Conservation (phyloP, 2,329 filamentous ascomycete species). For the Tothia fuscella region DNA sequence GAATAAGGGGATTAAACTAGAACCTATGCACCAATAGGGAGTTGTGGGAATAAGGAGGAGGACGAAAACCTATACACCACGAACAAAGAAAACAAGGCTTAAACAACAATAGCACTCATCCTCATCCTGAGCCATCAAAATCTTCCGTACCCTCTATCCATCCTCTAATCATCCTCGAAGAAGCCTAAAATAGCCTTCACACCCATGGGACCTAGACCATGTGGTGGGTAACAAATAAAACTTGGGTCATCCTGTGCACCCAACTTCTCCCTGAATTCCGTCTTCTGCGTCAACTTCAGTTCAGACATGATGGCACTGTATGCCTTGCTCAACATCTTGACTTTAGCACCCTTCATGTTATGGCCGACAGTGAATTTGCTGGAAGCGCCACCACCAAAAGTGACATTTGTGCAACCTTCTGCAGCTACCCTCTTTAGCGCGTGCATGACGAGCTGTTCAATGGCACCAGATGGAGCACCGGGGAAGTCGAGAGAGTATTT, state of each 20-base stretch:
- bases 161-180: conserved; percentile 56
- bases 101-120: too few species aligned
- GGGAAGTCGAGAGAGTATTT: conserved; percentile 97
- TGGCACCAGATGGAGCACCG: conserved; percentile 70
- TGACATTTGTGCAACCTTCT: conserved; percentile 54
- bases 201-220: conserved; percentile 71
- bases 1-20: too few species aligned
- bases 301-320: conserved; percentile 75
- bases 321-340: conserved; percentile 69
- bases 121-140: too few species aligned
- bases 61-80: too few species aligned
- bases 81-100: too few species aligned
- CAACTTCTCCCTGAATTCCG: conserved; percentile 82
- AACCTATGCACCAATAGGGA: too few species aligned
- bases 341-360: conserved; percentile 67
- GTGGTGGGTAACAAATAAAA: conserved; percentile 81
- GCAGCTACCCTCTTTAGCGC: conserved; percentile 51
- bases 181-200: conserved; percentile 81
- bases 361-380: conserved; percentile 64
- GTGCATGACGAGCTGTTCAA: conserved; percentile 69
- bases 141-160: background rate
- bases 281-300: conserved; percentile 71
- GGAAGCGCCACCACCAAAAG: conserved; percentile 76
- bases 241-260: conserved; percentile 73
- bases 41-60: too few species aligned